Evolutionary conservation across 2,329 filamentous ascomycete species (phyloP).

Genomic region (Allantophomopsis lycopodina): DNA sequence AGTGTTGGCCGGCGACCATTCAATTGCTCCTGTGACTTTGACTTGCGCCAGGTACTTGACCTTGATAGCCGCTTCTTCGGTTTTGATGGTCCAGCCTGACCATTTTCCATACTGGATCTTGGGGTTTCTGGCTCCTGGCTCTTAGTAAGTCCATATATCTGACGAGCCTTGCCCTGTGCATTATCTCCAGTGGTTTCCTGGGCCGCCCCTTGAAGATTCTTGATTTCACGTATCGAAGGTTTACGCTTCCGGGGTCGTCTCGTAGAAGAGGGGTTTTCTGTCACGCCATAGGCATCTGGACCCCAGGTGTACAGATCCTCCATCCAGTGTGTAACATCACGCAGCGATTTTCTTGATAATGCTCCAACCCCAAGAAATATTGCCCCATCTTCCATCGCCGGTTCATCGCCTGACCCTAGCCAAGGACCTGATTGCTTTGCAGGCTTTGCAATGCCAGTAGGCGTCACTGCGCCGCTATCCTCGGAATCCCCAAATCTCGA

Average conservation of each 20-base stretch:
- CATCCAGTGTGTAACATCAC: conserved; percentile 72
- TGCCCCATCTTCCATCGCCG: conserved; percentile 63
- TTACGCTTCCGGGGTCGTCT: conserved; percentile 24
- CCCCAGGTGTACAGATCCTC: conserved; percentile 79
- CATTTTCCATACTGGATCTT: background rate
- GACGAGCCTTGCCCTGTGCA: background rate
- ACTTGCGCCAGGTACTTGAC: background rate
- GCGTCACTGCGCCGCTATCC: conserved; percentile 11
- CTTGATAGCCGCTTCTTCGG: background rate
- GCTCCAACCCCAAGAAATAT: conserved; percentile 74
- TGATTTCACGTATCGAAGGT: background rate
- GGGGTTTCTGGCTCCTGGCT: background rate
- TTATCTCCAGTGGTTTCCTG: background rate
- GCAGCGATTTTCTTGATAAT: conserved; percentile 56
- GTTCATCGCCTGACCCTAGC: conserved; percentile 59
- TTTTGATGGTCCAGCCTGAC: background rate
- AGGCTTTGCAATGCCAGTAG: conserved; percentile 4
- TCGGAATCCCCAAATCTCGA: conserved; percentile 57
- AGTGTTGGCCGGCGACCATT: conserved; percentile 1
- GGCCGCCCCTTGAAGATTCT: no score
- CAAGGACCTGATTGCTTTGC: conserved; percentile 32
- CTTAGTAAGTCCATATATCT: background rate
- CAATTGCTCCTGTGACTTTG: background rate
- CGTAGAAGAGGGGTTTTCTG: conserved; percentile 60
- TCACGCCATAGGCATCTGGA: conserved; percentile 71